Percentiles rank a stretch among this genome's conserved stretches.
These are phyloP conservation scores for Nyctanthes arbortristis DNA, from an alignment of 257 asterid species.

Conservation along the genomic window DNA sequence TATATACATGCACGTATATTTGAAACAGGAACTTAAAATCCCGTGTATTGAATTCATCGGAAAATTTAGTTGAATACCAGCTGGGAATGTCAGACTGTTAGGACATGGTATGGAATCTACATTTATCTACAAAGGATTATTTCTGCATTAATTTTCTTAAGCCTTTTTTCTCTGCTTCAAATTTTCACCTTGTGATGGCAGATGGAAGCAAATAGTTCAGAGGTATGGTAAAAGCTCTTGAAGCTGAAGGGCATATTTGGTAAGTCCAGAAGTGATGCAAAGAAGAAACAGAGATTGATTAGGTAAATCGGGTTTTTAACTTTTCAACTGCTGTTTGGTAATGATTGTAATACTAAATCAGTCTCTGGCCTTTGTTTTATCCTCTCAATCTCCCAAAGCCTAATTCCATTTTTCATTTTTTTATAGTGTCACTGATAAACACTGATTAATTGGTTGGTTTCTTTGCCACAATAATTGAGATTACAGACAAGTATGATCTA, in stretches of 20 bases:
- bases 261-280: neutral
- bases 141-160: neutral
- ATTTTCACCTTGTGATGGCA: neutral
- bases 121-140: neutral
- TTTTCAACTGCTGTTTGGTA: too few species aligned
- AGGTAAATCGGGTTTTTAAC: too few species aligned
- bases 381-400: too few species aligned
- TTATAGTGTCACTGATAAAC: too few species aligned
- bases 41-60: neutral
- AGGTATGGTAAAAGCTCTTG: neutral
- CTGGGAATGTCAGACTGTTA: neutral
- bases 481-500: too few species aligned
- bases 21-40: too few species aligned
- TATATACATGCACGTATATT: neutral
- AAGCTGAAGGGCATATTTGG: neutral
- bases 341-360: too few species aligned
- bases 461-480: too few species aligned
- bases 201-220: neutral
- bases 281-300: too few species aligned
- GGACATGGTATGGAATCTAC: neutral
- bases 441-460: too few species aligned
- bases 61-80: neutral
- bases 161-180: neutral
- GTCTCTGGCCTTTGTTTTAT: too few species aligned
- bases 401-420: too few species aligned